Evolutionary conservation across 2,329 filamentous ascomycete species (phyloP).

Genomic region (Cordyceps javanica): DNA sequence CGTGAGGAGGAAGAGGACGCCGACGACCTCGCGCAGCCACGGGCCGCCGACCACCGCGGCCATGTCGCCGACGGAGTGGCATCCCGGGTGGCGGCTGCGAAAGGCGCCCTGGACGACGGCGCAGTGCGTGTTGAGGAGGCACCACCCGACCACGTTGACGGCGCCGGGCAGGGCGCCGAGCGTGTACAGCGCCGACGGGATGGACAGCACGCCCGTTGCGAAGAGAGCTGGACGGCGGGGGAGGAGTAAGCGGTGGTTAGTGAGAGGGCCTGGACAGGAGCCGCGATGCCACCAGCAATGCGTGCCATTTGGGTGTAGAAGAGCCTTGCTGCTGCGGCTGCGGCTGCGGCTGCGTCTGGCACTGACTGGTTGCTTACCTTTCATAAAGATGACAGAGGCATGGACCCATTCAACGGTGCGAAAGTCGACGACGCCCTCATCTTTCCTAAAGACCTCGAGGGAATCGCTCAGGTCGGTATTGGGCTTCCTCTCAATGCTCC

Average conservation of each 20-base stretch:
- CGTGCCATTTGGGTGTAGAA: background rate
- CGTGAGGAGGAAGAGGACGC: conserved; percentile 50
- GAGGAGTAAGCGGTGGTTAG: background rate
- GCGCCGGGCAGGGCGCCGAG: conserved; percentile 37
- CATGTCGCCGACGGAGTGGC: conserved; percentile 47
- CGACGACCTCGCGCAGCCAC: conserved; percentile 45
- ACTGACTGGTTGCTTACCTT: conserved; percentile 18
- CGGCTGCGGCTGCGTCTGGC: no score
- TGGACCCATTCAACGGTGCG: conserved; percentile 42
- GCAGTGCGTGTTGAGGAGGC: conserved; percentile 33
- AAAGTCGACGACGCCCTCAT: conserved; percentile 38
- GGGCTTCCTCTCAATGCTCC: background rate
- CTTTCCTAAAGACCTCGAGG: conserved; percentile 40
- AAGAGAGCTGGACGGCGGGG: conserved; percentile 28
- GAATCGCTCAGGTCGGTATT: conserved; percentile 17
- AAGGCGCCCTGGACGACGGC: conserved; percentile 35
- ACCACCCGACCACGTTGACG: conserved; percentile 37
- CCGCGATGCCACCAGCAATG: background rate
- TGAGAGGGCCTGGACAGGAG: no score
- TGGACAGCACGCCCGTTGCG: conserved; percentile 36
- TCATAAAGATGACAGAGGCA: conserved; percentile 41
- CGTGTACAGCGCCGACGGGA: conserved; percentile 35
- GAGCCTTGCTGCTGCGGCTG: background rate
- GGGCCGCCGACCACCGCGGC: conserved; percentile 47
- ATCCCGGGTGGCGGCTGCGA: conserved; percentile 31